A percentile compares a stretch with the other conserved stretches of the same genome.
Conservation (phyloP, 1,139 yeast genomes). For the Nakaseomyces sp. region DNA sequence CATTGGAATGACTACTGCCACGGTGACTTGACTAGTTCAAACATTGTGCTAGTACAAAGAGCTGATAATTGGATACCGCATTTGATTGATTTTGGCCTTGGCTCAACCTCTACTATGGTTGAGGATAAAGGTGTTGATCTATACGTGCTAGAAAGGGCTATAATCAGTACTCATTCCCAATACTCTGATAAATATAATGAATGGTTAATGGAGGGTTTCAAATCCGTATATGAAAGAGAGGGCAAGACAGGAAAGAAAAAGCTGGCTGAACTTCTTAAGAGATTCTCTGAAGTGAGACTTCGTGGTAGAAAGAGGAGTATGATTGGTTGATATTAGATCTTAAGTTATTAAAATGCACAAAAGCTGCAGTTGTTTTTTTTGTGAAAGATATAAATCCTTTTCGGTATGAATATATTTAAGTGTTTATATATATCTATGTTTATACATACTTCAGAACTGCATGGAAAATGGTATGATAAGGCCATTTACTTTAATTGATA, state of each 20-base stretch:
- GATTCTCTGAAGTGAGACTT: slow-evolving; percentile 75
- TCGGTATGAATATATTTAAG: no score
- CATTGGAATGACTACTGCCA: slow-evolving; percentile 79
- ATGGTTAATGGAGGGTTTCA: slow-evolving; percentile 73
- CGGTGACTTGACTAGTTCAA: slow-evolving; percentile 92
- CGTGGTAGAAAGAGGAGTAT: slow-evolving; percentile 93
- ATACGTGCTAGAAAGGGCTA: slow-evolving; percentile 88
- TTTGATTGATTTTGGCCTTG: slow-evolving; percentile 85
- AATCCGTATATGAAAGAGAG: slow-evolving; percentile 33
- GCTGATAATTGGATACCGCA: slow-evolving; percentile 38
- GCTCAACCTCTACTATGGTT: slow-evolving; percentile 60
- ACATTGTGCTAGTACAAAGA: slow-evolving; percentile 48
- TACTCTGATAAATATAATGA: slow-evolving; percentile 53
- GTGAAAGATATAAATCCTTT: no score
- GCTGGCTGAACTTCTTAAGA: slow-evolving; percentile 46
- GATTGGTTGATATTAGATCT: slow-evolving; percentile 74
- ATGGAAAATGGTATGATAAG: no score
- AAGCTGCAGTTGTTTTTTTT: no score
- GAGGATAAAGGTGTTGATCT: slow-evolving; percentile 96
- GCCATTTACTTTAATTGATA: no score
- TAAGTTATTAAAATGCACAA: no score
- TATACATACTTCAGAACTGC: no score
- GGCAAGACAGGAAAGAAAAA: slow-evolving; percentile 36
- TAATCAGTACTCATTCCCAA: slow-evolving; percentile 80
- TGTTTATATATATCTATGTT: no score